phyloP scores from a whole-genome alignment of 257 asterid species.

The Leptodermis oblonga region DNA sequence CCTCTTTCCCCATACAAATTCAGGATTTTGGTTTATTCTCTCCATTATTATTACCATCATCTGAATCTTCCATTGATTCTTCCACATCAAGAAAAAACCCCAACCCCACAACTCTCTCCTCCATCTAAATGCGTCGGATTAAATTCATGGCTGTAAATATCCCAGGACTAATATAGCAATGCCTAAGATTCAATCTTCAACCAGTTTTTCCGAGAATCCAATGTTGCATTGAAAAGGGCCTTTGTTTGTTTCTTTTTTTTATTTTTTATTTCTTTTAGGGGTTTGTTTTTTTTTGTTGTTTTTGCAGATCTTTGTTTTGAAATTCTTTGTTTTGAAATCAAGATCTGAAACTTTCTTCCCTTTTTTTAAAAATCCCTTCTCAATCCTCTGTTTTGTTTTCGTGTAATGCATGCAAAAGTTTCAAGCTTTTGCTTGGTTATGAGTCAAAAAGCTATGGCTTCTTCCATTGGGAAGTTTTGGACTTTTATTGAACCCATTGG shows the following conservation, averaged over 20 bases:
- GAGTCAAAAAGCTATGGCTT: neutral
- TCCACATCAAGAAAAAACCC: neutral
- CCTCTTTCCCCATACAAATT: neutral
- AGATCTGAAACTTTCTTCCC: constrained; percentile 7
- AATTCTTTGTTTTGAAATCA: constrained; percentile 4
- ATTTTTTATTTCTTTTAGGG: too few species aligned
- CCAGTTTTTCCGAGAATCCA: constrained; percentile 5
- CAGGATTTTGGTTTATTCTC: constrained; percentile 8
- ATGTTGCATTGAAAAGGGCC: constrained; percentile 3
- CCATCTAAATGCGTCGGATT: neutral
- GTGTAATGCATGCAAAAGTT: constrained; percentile 2
- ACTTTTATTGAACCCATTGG: constrained; percentile 2
- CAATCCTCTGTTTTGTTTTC: neutral
- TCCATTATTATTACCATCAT: constrained; percentile 6
- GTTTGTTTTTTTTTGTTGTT: too few species aligned
- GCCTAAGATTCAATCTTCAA: constrained; percentile 5
- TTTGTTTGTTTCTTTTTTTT: neutral
- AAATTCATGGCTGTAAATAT: constrained; percentile 1
- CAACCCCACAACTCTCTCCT: neutral
- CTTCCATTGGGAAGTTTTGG: neutral
- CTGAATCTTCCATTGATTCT: constrained; percentile 5
- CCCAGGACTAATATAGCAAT: neutral
- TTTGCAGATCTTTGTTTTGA: constrained; percentile 5
- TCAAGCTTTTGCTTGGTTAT: neutral
- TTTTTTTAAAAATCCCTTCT: neutral